Evolutionary conservation across 2,329 filamentous ascomycete species (phyloP).

Genomic region (Xylaria sp.): DNA sequence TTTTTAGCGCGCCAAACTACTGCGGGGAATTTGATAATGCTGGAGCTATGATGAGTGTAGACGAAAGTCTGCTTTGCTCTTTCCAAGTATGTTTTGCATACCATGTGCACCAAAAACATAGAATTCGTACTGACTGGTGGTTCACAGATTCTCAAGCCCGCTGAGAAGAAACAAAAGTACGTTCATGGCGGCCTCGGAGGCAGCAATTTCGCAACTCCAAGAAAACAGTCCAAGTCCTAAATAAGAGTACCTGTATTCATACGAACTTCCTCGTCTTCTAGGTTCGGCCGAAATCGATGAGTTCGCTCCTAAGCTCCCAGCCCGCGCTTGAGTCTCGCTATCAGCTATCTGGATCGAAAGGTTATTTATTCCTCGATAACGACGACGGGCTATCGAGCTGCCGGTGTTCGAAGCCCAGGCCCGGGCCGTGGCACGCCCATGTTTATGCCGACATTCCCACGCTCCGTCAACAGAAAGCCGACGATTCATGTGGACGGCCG

Average conservation of each 20-base stretch:
- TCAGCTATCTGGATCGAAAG: slow-evolving; percentile 39
- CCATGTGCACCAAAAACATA: not conserved
- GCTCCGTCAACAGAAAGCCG: slow-evolving; percentile 38
- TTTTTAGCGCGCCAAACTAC: slow-evolving; percentile 99
- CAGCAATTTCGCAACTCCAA: slow-evolving; percentile 75
- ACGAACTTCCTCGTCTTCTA: slow-evolving; percentile 81
- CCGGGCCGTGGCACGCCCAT: slow-evolving; percentile 32
- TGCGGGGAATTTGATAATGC: slow-evolving; percentile 99
- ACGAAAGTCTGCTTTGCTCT: slow-evolving; percentile 97
- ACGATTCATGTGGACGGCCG: slow-evolving; percentile 42
- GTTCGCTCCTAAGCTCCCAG: slow-evolving; percentile 45
- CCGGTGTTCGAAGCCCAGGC: slow-evolving; percentile 24
- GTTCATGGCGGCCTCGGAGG: slow-evolving; percentile 79
- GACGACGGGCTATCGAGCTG: slow-evolving; percentile 39
- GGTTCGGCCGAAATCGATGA: slow-evolving; percentile 92
- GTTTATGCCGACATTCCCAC: slow-evolving; percentile 35
- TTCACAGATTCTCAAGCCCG: slow-evolving; percentile 92
- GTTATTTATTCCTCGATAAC: slow-evolving; percentile 38
- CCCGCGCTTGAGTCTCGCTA: slow-evolving; percentile 40
- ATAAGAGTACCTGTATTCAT: slow-evolving; percentile 74
- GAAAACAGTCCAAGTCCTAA: slow-evolving; percentile 75
- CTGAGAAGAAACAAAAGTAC: slow-evolving; percentile 99
- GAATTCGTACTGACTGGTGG: slow-evolving; percentile 37
- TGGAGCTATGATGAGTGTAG: slow-evolving; percentile 99
- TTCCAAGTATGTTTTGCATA: slow-evolving; percentile 77